A percentile compares a stretch with the other conserved stretches of the same genome.
Conservation (phyloP, 768 basidiomycete species). For the Suillus hirtellus region DNA sequence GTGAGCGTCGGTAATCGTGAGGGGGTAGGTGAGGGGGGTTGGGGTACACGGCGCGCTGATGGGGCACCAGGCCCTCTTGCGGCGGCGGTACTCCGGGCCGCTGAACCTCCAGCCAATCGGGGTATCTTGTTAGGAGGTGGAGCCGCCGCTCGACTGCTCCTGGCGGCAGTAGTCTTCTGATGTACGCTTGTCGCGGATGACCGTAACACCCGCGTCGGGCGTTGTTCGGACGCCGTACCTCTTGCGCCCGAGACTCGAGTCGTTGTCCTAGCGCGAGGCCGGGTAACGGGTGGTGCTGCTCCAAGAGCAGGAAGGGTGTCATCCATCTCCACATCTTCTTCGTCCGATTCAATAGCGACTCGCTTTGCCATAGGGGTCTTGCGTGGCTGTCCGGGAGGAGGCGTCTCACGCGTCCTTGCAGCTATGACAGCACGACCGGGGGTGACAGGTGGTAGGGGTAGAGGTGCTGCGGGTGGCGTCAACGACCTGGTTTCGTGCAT, state of each 20-base stretch:
- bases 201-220: slow-evolving; percentile 72
- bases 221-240: slow-evolving; percentile 67
- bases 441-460: slow-evolving; percentile 64
- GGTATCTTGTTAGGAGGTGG: slow-evolving; percentile 69
- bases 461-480: slow-evolving; percentile 26
- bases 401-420: slow-evolving; percentile 69
- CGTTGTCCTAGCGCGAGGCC: slow-evolving; percentile 39
- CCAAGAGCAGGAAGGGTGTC: slow-evolving; percentile 68
- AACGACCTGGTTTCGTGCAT: slow-evolving; percentile 46
- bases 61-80: slow-evolving; percentile 34
- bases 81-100: slow-evolving; percentile 48
- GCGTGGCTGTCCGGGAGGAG: slow-evolving; percentile 80
- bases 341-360: slow-evolving; percentile 63
- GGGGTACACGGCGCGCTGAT: slow-evolving; percentile 37
- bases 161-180: slow-evolving; percentile 46
- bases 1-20: slow-evolving; percentile 78
- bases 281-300: slow-evolving; percentile 40
- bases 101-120: slow-evolving; percentile 55
- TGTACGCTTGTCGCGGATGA: slow-evolving; percentile 61
- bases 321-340: slow-evolving; percentile 50
- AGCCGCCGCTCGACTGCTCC: slow-evolving; percentile 41
- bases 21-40: slow-evolving; percentile 62
- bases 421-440: slow-evolving; percentile 72
- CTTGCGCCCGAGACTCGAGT: slow-evolving; percentile 42
- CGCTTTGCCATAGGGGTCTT: slow-evolving; percentile 87